These are phyloP conservation scores for Cladophialophora carrionii DNA, from an alignment of 2,329 filamentous ascomycete genomes.

Conservation along the genomic window DNA sequence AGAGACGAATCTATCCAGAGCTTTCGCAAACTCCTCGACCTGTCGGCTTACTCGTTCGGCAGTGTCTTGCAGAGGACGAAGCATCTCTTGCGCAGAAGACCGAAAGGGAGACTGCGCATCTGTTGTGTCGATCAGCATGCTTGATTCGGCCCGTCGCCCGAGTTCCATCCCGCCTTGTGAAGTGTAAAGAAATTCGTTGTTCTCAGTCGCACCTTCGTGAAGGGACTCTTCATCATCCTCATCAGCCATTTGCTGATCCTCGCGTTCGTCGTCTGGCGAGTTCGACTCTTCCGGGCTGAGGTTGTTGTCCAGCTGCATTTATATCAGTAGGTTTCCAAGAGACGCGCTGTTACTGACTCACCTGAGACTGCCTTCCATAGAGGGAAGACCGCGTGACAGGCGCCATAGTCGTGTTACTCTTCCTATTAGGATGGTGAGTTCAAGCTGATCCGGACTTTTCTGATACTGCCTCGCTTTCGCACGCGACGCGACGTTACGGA, in stretches of 20 bases:
- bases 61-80: constrained; percentile 65
- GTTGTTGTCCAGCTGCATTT: constrained; percentile 12
- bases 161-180: neutral
- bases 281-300: constrained; percentile 8
- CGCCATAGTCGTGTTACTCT: constrained; percentile 42
- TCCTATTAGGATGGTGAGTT: neutral
- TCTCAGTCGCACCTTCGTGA: constrained; percentile 34
- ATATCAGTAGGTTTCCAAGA: neutral
- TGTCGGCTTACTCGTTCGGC: constrained; percentile 74
- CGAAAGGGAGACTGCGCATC: constrained; percentile 27
- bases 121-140: constrained; percentile 40
- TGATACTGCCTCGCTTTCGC: constrained; percentile 4
- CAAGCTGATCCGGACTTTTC: neutral
- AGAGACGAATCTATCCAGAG: constrained; percentile 72
- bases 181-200: constrained; percentile 3
- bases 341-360: constrained; percentile 14
- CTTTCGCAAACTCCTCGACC: constrained; percentile 83
- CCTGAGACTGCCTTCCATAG: constrained; percentile 30
- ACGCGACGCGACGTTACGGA: constrained; percentile 16
- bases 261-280: constrained; percentile 30
- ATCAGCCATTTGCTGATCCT: constrained; percentile 40
- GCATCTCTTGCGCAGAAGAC: constrained; percentile 51
- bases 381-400: constrained; percentile 45
- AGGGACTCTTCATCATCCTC: constrained; percentile 42
- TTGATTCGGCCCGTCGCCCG: constrained; percentile 29